phyloP scores from a whole-genome alignment of 2,329 filamentous ascomycete species.

The Colletotrichum endophyticum region DNA sequence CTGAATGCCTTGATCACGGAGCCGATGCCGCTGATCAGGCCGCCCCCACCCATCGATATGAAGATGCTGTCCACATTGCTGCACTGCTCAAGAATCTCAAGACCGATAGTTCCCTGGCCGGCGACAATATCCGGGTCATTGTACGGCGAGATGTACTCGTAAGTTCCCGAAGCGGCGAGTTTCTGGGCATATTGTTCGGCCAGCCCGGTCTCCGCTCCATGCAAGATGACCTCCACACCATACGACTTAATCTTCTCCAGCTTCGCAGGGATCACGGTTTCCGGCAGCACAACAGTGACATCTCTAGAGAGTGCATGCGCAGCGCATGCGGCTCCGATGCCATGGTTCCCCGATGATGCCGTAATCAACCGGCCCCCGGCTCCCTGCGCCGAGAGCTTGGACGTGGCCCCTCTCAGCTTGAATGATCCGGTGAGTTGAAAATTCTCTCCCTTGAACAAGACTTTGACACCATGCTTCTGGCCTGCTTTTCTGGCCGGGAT shows the following conservation, averaged over 20 bases:
- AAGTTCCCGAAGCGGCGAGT: conserved; percentile 23
- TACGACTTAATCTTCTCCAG: conserved; percentile 25
- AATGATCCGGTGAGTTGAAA: conserved; percentile 30
- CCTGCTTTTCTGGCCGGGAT: conserved; percentile 15
- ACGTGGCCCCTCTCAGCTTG: conserved; percentile 28
- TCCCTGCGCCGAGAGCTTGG: conserved; percentile 24
- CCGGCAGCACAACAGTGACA: conserved; percentile 25
- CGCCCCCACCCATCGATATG: conserved; percentile 28
- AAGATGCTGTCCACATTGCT: conserved; percentile 24
- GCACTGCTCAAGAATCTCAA: conserved; percentile 27
- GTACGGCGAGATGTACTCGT: conserved; percentile 28
- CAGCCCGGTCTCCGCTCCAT: conserved; percentile 24
- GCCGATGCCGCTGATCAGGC: conserved; percentile 27
- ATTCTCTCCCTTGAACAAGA: conserved; percentile 30
- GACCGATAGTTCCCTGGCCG: conserved; percentile 23
- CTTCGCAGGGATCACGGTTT: conserved; percentile 23
- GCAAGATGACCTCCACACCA: conserved; percentile 24
- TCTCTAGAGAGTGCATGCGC: conserved; percentile 5
- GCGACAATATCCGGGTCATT: conserved; percentile 25
- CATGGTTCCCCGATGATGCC: conserved; percentile 26
- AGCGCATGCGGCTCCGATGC: conserved; percentile 24
- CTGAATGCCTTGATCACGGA: conserved; percentile 27
- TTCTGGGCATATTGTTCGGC: conserved; percentile 26
- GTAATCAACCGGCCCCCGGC: conserved; percentile 20
- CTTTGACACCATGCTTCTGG: neutral